phyloP scores from a whole-genome alignment of 2,329 filamentous ascomycete genomes.

The Xylariaceae sp. region DNA sequence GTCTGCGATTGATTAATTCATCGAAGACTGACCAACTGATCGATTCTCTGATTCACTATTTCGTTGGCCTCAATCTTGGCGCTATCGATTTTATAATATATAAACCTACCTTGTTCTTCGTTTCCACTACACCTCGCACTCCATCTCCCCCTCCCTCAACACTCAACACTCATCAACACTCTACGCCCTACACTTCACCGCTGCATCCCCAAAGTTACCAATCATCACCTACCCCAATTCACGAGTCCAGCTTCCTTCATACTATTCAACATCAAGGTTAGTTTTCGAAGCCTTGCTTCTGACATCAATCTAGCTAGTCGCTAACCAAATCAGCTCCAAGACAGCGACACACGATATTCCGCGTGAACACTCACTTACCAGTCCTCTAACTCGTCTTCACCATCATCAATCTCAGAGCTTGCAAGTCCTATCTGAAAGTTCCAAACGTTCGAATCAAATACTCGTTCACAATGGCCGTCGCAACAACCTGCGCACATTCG shows the following conservation, averaged over 20 bases:
- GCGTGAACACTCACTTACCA: background rate
- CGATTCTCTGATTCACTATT: background rate
- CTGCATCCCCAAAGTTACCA: conserved; percentile 2
- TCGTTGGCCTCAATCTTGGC: conserved; percentile 1
- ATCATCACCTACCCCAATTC: background rate
- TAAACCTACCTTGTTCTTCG: conserved; percentile 16
- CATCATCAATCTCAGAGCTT: background rate
- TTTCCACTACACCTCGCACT: conserved; percentile 11
- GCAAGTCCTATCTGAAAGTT: background rate
- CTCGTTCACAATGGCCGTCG: conserved; percentile 44
- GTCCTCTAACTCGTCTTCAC: background rate
- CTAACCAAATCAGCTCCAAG: background rate
- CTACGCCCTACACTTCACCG: background rate
- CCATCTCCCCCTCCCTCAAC: background rate
- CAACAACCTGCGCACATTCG: conserved; percentile 53
- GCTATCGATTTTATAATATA: conserved; percentile 12
- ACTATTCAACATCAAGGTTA: background rate
- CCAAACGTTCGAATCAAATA: conserved; percentile 4
- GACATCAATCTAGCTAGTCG: background rate
- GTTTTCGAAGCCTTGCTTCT: background rate
- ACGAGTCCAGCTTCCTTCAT: background rate
- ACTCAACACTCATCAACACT: conserved; percentile 1
- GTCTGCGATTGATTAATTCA: conserved; percentile 1
- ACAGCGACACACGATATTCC: background rate
- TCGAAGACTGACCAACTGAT: background rate